Evolutionary conservation across 805 yeast genomes (phyloP).

Genomic region (Candida takata): DNA sequence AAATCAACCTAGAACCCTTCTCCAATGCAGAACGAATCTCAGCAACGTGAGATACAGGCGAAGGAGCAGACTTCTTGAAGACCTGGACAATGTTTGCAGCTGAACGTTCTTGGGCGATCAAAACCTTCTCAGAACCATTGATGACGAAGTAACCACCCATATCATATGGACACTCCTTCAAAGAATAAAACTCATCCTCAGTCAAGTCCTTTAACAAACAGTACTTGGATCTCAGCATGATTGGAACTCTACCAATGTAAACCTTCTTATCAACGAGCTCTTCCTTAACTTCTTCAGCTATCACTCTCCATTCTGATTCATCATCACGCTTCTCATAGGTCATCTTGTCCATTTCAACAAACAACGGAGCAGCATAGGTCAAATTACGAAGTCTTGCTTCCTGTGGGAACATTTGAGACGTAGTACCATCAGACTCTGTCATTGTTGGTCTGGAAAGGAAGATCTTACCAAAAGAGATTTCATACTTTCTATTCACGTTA

Average conservation of each 20-base stretch:
- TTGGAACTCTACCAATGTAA: constrained; percentile 94
- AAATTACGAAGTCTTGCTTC: constrained; percentile 95
- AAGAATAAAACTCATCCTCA: constrained; percentile 88
- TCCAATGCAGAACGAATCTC: constrained; percentile 96
- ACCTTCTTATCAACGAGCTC: constrained; percentile 66
- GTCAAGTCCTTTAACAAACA: constrained; percentile 87
- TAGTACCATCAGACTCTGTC: constrained; percentile 99
- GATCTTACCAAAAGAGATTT: constrained; percentile 96
- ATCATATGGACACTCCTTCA: constrained; percentile 98
- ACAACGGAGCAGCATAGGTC: constrained; percentile 93
- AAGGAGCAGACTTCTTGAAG: constrained; percentile 94
- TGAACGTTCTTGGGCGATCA: constrained; percentile 97
- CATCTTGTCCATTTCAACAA: constrained; percentile 90
- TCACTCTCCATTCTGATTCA: constrained; percentile 52
- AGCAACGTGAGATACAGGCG: constrained; percentile 93
- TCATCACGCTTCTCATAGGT: constrained; percentile 81
- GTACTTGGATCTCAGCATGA: constrained; percentile 94
- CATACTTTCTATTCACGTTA: constrained; percentile 85
- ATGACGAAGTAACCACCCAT: constrained; percentile 99
- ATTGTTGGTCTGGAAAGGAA: constrained; percentile 95
- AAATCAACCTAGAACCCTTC: constrained; percentile 92
- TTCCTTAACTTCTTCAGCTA: constrained; percentile 48
- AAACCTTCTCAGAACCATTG: constrained; percentile 96
- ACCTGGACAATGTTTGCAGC: constrained; percentile 99
- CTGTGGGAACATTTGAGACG: constrained; percentile 97